A percentile compares a stretch with the other conserved stretches of the same genome.
Conservation (phyloP, 2,329 filamentous ascomycete species). For the Grosmannia penicillata region DNA sequence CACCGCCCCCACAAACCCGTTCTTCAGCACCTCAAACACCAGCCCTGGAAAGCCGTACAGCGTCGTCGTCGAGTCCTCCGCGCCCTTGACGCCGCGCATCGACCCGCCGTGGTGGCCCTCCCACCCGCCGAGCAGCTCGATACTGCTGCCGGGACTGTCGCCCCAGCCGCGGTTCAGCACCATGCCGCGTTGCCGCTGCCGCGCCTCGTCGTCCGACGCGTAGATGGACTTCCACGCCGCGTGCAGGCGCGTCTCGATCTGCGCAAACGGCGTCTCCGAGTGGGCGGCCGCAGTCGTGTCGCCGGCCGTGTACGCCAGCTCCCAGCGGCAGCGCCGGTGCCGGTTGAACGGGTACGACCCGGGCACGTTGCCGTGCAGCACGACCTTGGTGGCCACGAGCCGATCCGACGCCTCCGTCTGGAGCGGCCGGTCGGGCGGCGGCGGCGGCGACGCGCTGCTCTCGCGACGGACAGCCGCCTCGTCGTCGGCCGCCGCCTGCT, state of each 20-base stretch:
- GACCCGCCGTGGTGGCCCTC: conserved; percentile 44
- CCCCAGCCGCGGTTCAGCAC: conserved; percentile 83
- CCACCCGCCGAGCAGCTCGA: conserved; percentile 73
- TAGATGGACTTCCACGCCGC: conserved; percentile 57
- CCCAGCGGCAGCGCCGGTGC: conserved; percentile 80
- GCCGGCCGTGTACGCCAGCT: conserved; percentile 41
- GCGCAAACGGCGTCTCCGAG: conserved; percentile 67
- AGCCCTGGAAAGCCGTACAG: conserved; percentile 87
- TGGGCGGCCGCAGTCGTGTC: conserved; percentile 30
- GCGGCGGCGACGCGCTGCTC: conserved; percentile 9
- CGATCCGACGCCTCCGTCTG: conserved; percentile 39
- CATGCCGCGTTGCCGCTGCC: conserved; percentile 54
- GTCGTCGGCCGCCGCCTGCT: conserved; percentile 12
- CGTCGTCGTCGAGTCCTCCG: conserved; percentile 55
- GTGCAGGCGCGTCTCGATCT: conserved; percentile 54
- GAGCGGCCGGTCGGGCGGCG: conserved; percentile 16
- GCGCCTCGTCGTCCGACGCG: conserved; percentile 34
- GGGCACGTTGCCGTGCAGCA: conserved; percentile 87
- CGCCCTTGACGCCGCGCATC: conserved; percentile 35
- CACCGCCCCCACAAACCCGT: conserved; percentile 74
- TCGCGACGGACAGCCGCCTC: not conserved
- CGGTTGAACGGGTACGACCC: conserved; percentile 96
- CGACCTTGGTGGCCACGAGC: conserved; percentile 77
- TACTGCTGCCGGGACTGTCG: conserved; percentile 79
- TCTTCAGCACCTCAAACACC: conserved; percentile 91